Evolutionary conservation across 139 green algal genomes (phyloP).

Genomic region (Picochlorum costavermella): DNA sequence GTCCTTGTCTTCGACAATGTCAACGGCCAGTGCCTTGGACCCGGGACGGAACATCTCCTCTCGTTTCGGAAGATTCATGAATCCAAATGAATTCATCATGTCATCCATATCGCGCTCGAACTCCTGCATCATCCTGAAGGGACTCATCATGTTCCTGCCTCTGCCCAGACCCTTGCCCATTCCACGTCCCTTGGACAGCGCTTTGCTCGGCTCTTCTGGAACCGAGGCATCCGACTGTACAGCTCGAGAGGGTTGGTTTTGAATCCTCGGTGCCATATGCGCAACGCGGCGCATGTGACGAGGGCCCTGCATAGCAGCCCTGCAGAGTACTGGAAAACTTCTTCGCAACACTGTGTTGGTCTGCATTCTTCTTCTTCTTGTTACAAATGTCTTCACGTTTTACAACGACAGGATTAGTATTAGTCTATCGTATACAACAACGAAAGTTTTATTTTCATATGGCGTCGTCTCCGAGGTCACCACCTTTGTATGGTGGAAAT

Average conservation of each 20-base stretch:
- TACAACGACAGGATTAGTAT: no score
- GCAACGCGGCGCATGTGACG: no score
- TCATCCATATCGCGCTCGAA: slow-evolving; percentile 13
- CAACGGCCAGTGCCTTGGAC: slow-evolving; percentile 5
- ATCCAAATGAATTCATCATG: slow-evolving; percentile 16
- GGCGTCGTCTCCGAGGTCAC: no score
- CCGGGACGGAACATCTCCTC: neutral
- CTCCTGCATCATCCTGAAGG: neutral
- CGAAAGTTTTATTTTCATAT: no score
- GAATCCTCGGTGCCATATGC: neutral
- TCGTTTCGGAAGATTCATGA: slow-evolving; percentile 3
- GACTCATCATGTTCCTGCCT: neutral
- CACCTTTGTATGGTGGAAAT: no score
- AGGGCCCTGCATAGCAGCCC: no score
- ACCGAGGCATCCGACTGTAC: neutral
- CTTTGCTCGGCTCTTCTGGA: neutral
- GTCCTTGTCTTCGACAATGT: neutral
- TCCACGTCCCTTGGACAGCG: neutral
- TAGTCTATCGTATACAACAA: no score
- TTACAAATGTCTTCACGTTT: no score
- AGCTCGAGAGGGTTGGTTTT: neutral
- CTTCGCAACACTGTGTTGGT: no score
- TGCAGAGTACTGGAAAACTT: no score
- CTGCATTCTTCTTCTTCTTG: no score
- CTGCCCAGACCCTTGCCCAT: neutral